These are phyloP conservation scores for Panicum virgatum DNA, from an alignment of 202 grass and related monocot genomes.

Conservation along the genomic window DNA sequence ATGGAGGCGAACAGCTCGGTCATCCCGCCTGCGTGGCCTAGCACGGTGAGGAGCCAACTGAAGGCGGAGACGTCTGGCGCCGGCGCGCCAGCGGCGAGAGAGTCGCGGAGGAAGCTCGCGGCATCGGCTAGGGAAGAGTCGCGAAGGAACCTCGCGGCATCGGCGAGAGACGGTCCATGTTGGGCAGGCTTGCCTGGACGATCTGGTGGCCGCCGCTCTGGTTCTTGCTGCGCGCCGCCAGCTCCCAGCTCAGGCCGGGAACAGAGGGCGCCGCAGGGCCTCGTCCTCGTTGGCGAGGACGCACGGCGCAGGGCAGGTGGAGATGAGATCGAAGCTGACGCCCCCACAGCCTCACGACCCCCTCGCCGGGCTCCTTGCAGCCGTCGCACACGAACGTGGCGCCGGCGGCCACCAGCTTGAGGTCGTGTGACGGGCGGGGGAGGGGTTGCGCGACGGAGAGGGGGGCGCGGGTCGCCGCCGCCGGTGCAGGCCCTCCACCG, in stretches of 20 bases:
- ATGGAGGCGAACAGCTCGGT: constrained; percentile 57
- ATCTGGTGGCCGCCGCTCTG: too few relatives aligned
- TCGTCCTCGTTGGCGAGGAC: too few relatives aligned
- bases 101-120: constrained; percentile 49
- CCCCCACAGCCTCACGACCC: not conserved
- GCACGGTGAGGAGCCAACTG: constrained; percentile 56
- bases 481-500: too few relatives aligned
- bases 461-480: too few relatives aligned
- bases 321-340: constrained; percentile 28
- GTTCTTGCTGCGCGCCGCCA: too few relatives aligned
- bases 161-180: too few relatives aligned
- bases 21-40: constrained; percentile 40
- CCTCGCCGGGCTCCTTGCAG: constrained; percentile 20
- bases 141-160: too few relatives aligned
- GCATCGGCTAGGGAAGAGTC: constrained; percentile 36
- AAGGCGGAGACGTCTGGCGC: constrained; percentile 42
- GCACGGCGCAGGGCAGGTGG: constrained; percentile 27
- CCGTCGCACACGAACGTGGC: constrained; percentile 25
- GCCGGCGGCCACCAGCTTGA: not conserved
- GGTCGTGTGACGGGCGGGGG: not conserved
- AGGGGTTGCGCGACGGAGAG: too few relatives aligned
- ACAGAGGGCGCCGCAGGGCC: too few relatives aligned
- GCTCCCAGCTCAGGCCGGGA: too few relatives aligned
- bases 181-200: too few relatives aligned
- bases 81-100: constrained; percentile 51